Evolutionary conservation across 345 rosid genomes (phyloP).

Genomic region (Boechera stricta): DNA sequence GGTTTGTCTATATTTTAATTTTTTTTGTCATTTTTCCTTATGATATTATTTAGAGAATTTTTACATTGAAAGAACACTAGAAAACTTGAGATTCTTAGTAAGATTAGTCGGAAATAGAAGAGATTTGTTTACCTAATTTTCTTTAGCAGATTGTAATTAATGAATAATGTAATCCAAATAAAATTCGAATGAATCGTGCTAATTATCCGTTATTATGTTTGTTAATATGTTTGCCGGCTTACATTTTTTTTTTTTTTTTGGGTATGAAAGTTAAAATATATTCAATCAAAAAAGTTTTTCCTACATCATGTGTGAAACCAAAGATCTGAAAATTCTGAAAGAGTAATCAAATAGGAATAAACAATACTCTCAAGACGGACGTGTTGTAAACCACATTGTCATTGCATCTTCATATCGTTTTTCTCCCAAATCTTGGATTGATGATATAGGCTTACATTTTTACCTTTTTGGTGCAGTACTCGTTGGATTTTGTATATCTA

Average conservation of each 20-base stretch:
- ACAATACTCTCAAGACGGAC: no score
- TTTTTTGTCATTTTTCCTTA: constrained; percentile 10
- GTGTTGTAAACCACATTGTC: no score
- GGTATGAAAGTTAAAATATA: no score
- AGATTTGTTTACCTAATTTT: neutral
- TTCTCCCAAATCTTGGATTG: no score
- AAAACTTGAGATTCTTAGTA: neutral
- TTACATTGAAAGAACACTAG: no score
- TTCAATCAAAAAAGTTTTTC: no score
- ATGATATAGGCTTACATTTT: neutral
- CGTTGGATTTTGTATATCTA: constrained; percentile 93
- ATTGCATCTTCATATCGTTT: no score
- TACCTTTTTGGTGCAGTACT: constrained; percentile 68
- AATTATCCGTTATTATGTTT: neutral
- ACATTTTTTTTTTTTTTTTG: neutral
- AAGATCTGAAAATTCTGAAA: no score
- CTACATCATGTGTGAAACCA: no score
- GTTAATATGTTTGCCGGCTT: neutral
- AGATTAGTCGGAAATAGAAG: constrained; percentile 1
- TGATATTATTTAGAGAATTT: neutral
- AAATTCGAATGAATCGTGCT: neutral
- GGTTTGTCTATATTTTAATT: constrained; percentile 47
- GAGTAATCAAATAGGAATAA: no score
- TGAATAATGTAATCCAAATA: neutral
- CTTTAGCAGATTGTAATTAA: neutral